Conservation (phyloP, 306 rosid genomes). For the Fragaria nilgerrensis region DNA sequence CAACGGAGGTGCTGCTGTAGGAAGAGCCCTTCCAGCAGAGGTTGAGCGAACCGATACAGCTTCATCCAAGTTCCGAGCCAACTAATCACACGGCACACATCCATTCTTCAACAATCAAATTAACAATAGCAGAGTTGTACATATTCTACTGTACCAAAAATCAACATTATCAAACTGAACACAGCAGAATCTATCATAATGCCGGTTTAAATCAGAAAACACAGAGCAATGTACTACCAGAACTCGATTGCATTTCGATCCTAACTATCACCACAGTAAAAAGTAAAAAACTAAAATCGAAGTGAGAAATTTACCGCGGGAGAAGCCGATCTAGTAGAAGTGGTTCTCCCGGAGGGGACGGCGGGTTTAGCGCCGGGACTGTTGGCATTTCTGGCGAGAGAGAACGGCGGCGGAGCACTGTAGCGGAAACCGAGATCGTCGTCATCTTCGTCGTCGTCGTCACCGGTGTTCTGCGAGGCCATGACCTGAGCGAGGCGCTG, state of each 20-base stretch:
- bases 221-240: constrained; percentile 7
- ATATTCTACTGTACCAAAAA: background rate
- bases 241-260: constrained; percentile 10
- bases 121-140: background rate
- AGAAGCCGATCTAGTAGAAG: constrained; percentile 60
- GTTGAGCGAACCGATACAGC: constrained; percentile 42
- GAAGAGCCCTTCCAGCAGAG: constrained; percentile 50
- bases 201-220: background rate
- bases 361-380: constrained; percentile 30
- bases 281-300: background rate
- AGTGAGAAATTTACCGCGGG: constrained; percentile 46
- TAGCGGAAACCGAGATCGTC: constrained; percentile 90
- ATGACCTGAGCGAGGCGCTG: constrained; percentile 98
- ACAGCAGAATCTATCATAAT: background rate
- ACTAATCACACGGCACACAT: constrained; percentile 38
- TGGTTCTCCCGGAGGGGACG: constrained; percentile 27
- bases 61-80: constrained; percentile 55
- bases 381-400: constrained; percentile 50
- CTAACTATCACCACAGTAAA: background rate
- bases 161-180: background rate
- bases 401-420: constrained; percentile 84
- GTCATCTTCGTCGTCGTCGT: constrained; percentile 55
- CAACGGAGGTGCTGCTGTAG: constrained; percentile 45
- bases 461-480: constrained; percentile 86
- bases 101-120: background rate